phyloP scores from a whole-genome alignment of 202 grass and related monocot genomes.

The Schoenoplectus triqueter region DNA sequence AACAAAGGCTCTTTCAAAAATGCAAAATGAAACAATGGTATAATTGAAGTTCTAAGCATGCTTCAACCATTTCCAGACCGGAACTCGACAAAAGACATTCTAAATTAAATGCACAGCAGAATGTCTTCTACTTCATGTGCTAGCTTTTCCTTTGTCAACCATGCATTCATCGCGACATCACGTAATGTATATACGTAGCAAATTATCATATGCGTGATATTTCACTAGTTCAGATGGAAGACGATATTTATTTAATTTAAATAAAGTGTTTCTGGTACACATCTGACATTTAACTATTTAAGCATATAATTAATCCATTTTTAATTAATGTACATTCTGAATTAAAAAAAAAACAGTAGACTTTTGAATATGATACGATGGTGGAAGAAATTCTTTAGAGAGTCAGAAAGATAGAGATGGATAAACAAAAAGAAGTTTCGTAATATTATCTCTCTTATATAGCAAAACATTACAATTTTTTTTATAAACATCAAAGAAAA shows the following conservation, averaged over 20 bases:
- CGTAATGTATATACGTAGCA: no score
- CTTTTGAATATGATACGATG: no score
- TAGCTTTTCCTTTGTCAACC: background rate
- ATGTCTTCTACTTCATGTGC: background rate
- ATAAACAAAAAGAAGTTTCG: no score
- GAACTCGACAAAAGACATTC: background rate
- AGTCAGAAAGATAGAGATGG: no score
- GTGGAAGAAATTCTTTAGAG: no score
- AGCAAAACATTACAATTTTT: no score
- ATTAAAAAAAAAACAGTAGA: no score
- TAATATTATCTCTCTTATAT: no score
- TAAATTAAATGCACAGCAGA: background rate
- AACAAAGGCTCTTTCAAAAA: background rate
- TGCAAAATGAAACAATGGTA: background rate
- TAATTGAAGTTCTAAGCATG: background rate
- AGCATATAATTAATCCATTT: no score
- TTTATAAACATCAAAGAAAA: no score
- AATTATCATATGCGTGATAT: background rate
- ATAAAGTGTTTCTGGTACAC: background rate
- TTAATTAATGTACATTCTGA: no score
- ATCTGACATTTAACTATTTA: background rate
- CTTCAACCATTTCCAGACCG: background rate
- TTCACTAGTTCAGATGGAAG: background rate
- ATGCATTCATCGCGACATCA: background rate
- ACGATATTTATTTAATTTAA: background rate